Base-by-base conservation (phyloP, 2,329 filamentous ascomycete genomes). In the Diaporthe caulivora region DNA sequence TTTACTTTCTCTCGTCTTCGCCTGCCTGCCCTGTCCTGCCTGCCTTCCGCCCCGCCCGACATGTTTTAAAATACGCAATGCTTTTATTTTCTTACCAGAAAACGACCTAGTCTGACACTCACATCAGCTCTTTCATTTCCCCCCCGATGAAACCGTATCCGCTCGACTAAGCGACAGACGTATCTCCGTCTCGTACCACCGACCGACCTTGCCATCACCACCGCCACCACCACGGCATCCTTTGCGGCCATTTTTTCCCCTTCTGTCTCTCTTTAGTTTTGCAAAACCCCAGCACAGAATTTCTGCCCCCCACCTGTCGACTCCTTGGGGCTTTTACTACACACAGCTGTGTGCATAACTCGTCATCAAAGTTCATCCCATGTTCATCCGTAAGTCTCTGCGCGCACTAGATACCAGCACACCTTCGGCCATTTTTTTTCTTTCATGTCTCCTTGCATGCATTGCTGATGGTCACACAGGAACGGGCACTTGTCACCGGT, bases 101-200 rank as follows among this genome's bases (percentile, higher is more conserved):
- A 67, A 40, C 62, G 47, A 67, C 62, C 47, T 67, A 67, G 47
- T 67, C 62, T 67, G 62, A 67, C 62, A 67, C 47, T 67, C 62
- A 67, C 62, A 53, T 37, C 62, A 67, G 62, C 47, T 67, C 62
- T 67, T 67, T 67, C 62, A 67, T 67, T 67, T 53, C 62, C 62
- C 62, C 44, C 47, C 62, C 62, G 62, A 29, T 53, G 62, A 67
- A 67, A 67, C 62, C 62, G n/a, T 53, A 67, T 53, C 62, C 47
- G 62, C 62, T 67, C 62, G 40, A 53, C 62, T 67, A 53, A 67
- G 62, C 62, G 62, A 67, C 47, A 47, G 47, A 65, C 62, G n/a
- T 65, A 65, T 51, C 47, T 65, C 44, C 44, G 44, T 65, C 47
- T 53, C 62, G 62, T 67, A 67, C 44, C 44, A 67, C 62, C 47